Evolutionary conservation across 768 basidiomycete genomes (phyloP).

Genomic region (Hebeloma cylindrosporum): DNA sequence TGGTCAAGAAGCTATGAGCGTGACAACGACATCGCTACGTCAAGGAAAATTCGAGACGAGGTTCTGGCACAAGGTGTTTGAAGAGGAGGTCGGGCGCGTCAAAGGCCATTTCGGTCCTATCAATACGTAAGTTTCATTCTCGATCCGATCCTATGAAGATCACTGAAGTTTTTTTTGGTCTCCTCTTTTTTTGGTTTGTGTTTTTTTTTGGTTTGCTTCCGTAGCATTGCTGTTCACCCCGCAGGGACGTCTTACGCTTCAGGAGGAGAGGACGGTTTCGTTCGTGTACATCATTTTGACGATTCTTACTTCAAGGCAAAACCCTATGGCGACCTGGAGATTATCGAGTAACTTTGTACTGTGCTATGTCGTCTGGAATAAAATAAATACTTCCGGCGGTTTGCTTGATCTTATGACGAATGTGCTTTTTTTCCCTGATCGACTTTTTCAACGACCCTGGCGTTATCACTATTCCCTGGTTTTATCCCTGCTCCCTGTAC

Average conservation of each 20-base stretch:
- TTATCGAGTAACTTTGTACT: conserved; percentile 40
- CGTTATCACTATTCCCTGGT: too few species aligned
- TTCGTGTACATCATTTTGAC: conserved; percentile 90
- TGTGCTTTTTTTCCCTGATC: too few species aligned
- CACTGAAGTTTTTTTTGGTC: not conserved
- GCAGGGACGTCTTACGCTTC: conserved; percentile 86
- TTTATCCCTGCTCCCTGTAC: too few species aligned
- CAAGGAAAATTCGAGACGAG: conserved; percentile 98
- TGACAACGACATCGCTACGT: conserved; percentile 90
- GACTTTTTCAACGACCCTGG: too few species aligned
- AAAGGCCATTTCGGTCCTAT: conserved; percentile 97
- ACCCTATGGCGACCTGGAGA: conserved; percentile 89
- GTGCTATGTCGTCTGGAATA: conserved; percentile 5
- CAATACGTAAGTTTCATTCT: conserved; percentile 77
- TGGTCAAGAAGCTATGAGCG: conserved; percentile 97
- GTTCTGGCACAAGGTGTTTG: conserved; percentile 97
- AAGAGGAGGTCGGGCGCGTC: conserved; percentile 95
- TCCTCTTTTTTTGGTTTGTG: not conserved
- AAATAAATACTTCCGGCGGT: too few species aligned
- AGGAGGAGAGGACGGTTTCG: conserved; percentile 95
- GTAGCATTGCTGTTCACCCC: conserved; percentile 90
- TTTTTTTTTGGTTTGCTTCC: conserved; percentile 6
- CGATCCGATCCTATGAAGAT: too few species aligned
- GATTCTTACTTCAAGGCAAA: conserved; percentile 90
- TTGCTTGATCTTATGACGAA: too few species aligned